phyloP scores from a whole-genome alignment of 768 basidiomycete genomes.

The Tricholoma hemisulphureum region DNA sequence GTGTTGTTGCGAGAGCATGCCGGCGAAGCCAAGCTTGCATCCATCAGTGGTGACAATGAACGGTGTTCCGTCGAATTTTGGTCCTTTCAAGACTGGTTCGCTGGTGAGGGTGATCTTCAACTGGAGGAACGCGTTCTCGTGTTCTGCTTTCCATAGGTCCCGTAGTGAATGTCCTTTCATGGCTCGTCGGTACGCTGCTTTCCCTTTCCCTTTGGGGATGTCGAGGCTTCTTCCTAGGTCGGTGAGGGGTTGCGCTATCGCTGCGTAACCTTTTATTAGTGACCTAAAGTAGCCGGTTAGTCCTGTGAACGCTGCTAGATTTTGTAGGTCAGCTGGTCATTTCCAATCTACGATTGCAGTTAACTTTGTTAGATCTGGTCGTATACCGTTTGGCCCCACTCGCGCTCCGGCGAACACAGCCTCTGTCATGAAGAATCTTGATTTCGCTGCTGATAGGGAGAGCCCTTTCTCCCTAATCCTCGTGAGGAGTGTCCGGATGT shows the following conservation, averaged over 20 bases:
- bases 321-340: slow-evolving; percentile 11
- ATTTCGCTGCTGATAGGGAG: slow-evolving; percentile 11
- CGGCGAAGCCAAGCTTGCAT: slow-evolving; percentile 28
- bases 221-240: no score
- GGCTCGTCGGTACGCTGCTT: neutral
- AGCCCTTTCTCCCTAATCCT: slow-evolving; percentile 6
- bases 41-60: no score
- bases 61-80: no score
- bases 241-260: slow-evolving; percentile 27
- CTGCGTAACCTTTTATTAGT: slow-evolving; percentile 33
- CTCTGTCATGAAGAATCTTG: no score
- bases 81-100: no score
- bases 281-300: no score
- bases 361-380: no score
- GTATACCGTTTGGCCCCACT: no score
- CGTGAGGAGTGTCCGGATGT: neutral
- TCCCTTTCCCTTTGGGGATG: no score
- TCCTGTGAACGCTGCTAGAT: slow-evolving; percentile 16
- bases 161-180: neutral
- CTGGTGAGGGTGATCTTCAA: no score
- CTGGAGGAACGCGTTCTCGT: slow-evolving; percentile 19
- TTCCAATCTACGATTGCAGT: no score
- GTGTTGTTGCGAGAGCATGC: slow-evolving; percentile 27
- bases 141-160: slow-evolving; percentile 15
- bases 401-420: no score